A percentile compares a stretch with the other conserved stretches of the same genome.
These are phyloP conservation scores for Clarkia xantiana DNA, from an alignment of 345 rosid genomes.

Conservation along the genomic window DNA sequence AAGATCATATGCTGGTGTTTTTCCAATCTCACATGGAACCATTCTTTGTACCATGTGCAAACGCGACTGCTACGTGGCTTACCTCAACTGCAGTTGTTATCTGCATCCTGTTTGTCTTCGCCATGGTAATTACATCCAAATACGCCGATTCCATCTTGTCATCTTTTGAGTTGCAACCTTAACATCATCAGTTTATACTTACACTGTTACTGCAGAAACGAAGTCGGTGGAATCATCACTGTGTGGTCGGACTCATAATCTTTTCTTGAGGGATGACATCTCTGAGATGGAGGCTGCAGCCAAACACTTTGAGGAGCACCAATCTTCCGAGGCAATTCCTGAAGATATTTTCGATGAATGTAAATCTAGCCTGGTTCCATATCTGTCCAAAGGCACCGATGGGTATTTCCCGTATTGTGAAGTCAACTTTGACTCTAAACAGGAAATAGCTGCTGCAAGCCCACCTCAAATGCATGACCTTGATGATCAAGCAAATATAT, in stretches of 20 bases:
- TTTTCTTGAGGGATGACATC: constrained; percentile 67
- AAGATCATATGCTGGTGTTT: constrained; percentile 37
- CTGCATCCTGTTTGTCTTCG: constrained; percentile 65
- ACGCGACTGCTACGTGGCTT: constrained; percentile 84
- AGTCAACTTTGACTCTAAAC: constrained; percentile 24
- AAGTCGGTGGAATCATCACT: constrained; percentile 39
- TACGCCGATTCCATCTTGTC: too few relatives aligned
- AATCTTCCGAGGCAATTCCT: constrained; percentile 21
- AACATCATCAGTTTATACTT: too few relatives aligned
- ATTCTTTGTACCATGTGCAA: constrained; percentile 78
- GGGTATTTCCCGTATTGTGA: constrained; percentile 63
- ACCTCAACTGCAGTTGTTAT: constrained; percentile 54
- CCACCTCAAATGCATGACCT: too few relatives aligned
- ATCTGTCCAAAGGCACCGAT: constrained; percentile 16
- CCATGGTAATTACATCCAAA: constrained; percentile 39
- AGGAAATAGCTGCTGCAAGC: too few relatives aligned
- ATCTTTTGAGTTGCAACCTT: too few relatives aligned
- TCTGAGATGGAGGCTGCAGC: constrained; percentile 77
- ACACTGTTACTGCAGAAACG: constrained; percentile 28
- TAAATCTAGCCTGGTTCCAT: constrained; percentile 37
- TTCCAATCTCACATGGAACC: constrained; percentile 44
- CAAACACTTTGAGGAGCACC: constrained; percentile 53
- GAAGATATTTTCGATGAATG: constrained; percentile 23
- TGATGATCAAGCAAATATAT: too few relatives aligned
- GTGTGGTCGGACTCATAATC: constrained; percentile 49